Conservation (phyloP, 2,329 filamentous ascomycete genomes). For the Aspergillus luchuensis region DNA sequence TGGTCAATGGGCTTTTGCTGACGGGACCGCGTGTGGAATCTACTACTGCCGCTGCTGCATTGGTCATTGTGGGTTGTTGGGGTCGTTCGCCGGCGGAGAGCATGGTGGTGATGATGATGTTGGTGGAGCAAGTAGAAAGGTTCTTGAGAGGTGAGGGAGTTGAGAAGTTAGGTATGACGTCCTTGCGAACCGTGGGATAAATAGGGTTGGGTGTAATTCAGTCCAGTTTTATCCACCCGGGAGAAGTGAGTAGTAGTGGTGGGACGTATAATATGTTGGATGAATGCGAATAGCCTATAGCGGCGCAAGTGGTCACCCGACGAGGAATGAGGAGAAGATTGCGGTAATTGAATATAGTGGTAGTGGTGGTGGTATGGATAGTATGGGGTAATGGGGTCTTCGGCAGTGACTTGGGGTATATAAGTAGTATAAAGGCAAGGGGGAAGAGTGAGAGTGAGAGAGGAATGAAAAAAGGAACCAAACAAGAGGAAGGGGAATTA, state of each 20-base stretch:
- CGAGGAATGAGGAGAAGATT: no score
- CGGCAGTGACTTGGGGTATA: no score
- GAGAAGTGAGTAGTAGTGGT: not conserved
- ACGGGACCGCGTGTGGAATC: slow-evolving; percentile 25
- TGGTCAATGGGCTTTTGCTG: slow-evolving; percentile 24
- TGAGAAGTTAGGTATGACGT: not conserved
- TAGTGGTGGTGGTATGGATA: no score
- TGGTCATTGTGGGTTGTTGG: slow-evolving; percentile 32
- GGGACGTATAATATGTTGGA: not conserved
- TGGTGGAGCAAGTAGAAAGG: not conserved
- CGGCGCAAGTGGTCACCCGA: no score
- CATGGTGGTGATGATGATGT: slow-evolving; percentile 31
- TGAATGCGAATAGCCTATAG: not conserved
- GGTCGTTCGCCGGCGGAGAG: slow-evolving; percentile 43
- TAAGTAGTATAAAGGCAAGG: no score
- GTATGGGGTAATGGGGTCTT: no score
- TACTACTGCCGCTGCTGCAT: slow-evolving; percentile 26
- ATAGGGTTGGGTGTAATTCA: not conserved
- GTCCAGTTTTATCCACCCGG: not conserved
- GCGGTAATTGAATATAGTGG: not conserved
- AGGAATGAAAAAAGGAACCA: no score
- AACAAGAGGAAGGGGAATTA: not conserved
- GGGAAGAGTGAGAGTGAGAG: no score
- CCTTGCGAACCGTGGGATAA: slow-evolving; percentile 1
- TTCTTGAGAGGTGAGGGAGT: not conserved